Evolutionary conservation across 257 asterid genomes (phyloP), one percentile per base, ranked within the genome.

Genomic region (Eucommia ulmoides): DNA sequence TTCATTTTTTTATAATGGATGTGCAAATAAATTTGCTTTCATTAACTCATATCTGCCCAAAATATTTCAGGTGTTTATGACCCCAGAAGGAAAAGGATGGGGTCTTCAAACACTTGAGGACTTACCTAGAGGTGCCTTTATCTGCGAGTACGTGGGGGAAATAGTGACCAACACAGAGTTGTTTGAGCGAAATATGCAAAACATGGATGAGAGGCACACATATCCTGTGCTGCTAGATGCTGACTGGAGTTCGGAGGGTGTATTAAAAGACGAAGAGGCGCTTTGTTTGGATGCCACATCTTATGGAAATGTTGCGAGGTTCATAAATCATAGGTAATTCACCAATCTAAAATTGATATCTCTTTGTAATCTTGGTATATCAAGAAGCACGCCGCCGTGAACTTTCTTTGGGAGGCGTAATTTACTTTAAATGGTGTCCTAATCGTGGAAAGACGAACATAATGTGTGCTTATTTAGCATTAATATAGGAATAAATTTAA

Each of bases 201-300:
- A 74, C 56, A 74, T 75, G 20, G 51, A 70, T 22, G 86, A 76
- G 77, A 77, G 70, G 60, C 85, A 77, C 69, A 71, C 92, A 7
- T 78, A 85, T 66, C 98, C 98, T 20, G 96, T 83, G 58, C 86
- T 85, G 72, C 86, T 89, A 51, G 98, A 89, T 73, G 98, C 98
- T 53, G 93, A 80, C 56, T 85, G 98, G 98, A 65, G 77, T 52
- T 82, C 86, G 2, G 83, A 78, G 62, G 82, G 80, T 45, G 94
- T 73, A 53, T 62, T 79, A 24, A 82, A 82, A 67, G 96, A 91
- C 56, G 93, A 86, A 41, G 96, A 91, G 55, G 93, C 99, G 59
- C 91, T 91, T 56, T 91, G 93, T 59, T 74, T 91, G 65, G 96
- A 91, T 74, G 95, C 94, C 54, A 83, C 96, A 41, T 62, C 63